Evolutionary conservation across 345 rosid genomes (phyloP).

Genomic region (Orychophragmus violaceus): DNA sequence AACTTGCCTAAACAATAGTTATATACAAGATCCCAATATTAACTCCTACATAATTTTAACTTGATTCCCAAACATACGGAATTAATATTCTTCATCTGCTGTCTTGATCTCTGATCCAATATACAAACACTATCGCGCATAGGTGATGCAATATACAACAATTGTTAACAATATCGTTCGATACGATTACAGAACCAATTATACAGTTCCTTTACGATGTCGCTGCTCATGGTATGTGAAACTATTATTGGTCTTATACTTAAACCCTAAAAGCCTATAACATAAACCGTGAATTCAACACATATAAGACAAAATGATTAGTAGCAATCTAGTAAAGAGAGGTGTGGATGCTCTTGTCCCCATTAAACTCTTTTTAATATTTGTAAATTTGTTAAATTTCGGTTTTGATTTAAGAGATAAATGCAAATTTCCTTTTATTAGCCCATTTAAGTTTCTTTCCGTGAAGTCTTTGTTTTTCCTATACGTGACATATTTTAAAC

Average conservation of each 20-base stretch:
- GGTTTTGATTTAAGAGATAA: not conserved
- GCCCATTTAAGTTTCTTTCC: not conserved
- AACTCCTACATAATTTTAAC: too few species aligned
- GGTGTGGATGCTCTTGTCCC: not conserved
- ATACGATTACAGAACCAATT: not conserved
- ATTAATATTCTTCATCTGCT: not conserved
- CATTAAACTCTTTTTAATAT: not conserved
- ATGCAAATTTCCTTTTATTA: not conserved
- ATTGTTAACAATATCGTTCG: not conserved
- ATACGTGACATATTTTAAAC: not conserved
- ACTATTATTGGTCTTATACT: not conserved
- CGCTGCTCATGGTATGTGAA: conserved; percentile 1
- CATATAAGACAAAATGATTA: conserved; percentile 18
- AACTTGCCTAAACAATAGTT: too few species aligned
- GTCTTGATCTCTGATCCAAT: not conserved
- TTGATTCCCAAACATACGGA: not conserved
- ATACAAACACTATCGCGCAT: not conserved
- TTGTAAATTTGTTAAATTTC: not conserved
- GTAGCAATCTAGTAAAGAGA: not conserved
- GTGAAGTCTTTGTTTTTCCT: not conserved
- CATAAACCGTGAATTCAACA: conserved; percentile 16
- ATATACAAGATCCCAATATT: too few species aligned
- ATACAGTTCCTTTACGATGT: not conserved
- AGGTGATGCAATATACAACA: not conserved
- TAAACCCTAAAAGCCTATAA: not conserved